Evolutionary conservation across 2,329 filamentous ascomycete species (phyloP).

Genomic region (Epichloe brachyelytri): DNA sequence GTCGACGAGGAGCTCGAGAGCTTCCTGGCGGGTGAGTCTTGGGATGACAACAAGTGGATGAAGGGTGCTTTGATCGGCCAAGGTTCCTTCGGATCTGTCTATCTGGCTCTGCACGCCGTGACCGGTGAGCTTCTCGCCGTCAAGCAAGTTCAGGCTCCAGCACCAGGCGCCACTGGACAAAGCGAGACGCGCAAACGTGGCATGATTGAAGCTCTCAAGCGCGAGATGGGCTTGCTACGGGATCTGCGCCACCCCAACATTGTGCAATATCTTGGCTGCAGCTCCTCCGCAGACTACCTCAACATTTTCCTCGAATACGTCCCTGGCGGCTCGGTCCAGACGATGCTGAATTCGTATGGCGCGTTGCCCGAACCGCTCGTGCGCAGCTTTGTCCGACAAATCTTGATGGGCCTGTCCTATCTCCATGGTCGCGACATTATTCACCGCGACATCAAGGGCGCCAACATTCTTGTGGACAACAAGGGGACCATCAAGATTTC

Average conservation of each 20-base stretch:
- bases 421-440: constrained; percentile 93
- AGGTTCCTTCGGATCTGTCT: constrained; percentile 92
- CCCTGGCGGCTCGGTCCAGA: constrained; percentile 90
- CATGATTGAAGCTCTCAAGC: constrained; percentile 96
- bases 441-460: constrained; percentile 96
- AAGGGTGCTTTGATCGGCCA: constrained; percentile 95
- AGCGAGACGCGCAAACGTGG: constrained; percentile 87
- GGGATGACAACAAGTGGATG: constrained; percentile 98
- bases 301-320: constrained; percentile 99
- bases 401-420: constrained; percentile 82
- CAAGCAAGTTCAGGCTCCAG: constrained; percentile 91
- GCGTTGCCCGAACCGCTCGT: constrained; percentile 87
- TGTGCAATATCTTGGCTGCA: constrained; percentile 93
- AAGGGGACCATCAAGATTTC: constrained; percentile 99
- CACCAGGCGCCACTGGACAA: constrained; percentile 61
- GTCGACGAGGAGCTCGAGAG: constrained; percentile 79
- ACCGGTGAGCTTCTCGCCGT: constrained; percentile 96
- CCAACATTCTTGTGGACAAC: constrained; percentile 97
- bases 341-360: constrained; percentile 97
- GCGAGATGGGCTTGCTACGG: constrained; percentile 86
- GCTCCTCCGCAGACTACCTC: constrained; percentile 77
- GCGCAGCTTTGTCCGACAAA: constrained; percentile 92
- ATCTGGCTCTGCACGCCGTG: constrained; percentile 85
- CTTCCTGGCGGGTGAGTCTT: constrained; percentile 84
- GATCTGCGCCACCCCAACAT: constrained; percentile 95